Percentiles rank a stretch among this genome's conserved stretches.
Evolutionary conservation across 148 eudicot species (phyloP).

Genomic region (Cornus controversa): DNA sequence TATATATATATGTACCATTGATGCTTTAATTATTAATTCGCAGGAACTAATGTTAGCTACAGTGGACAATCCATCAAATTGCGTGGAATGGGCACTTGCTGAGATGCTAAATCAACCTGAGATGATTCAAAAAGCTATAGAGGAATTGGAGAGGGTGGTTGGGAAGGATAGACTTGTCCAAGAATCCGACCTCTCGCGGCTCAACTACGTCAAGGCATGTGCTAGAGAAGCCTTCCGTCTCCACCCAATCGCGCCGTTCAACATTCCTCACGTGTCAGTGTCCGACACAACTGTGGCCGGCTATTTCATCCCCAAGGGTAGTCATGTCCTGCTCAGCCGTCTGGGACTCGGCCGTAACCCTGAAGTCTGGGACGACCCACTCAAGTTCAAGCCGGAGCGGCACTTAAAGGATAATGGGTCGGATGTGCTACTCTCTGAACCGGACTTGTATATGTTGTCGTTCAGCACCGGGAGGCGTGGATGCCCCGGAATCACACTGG

Average conservation of each 20-base stretch:
- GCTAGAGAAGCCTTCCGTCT: slow-evolving; percentile 6
- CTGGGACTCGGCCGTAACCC: slow-evolving; percentile 6
- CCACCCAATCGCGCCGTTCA: slow-evolving; percentile 12
- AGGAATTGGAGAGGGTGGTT: slow-evolving; percentile 11
- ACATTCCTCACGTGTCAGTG: slow-evolving; percentile 3
- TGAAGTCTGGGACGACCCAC: slow-evolving; percentile 12
- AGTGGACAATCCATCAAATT: slow-evolving; percentile 16
- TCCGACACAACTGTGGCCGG: not conserved
- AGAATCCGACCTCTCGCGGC: slow-evolving; percentile 13
- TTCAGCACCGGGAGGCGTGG: slow-evolving; percentile 16
- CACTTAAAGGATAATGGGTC: slow-evolving; percentile 5
- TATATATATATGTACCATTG: no score
- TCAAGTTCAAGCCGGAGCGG: slow-evolving; percentile 4
- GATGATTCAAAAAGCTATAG: not conserved
- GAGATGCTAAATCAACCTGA: slow-evolving; percentile 15
- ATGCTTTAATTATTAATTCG: not conserved
- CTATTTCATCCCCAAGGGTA: slow-evolving; percentile 18
- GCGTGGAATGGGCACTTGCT: slow-evolving; percentile 12
- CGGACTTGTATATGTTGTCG: not conserved
- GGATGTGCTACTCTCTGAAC: not conserved
- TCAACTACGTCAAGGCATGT: slow-evolving; percentile 14
- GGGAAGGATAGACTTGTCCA: slow-evolving; percentile 12
- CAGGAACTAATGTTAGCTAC: slow-evolving; percentile 15
- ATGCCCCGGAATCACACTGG: not conserved
- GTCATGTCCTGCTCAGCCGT: slow-evolving; percentile 1